phyloP scores from a whole-genome alignment of 805 yeast genomes.

The Barnettozyma botsteinii region DNA sequence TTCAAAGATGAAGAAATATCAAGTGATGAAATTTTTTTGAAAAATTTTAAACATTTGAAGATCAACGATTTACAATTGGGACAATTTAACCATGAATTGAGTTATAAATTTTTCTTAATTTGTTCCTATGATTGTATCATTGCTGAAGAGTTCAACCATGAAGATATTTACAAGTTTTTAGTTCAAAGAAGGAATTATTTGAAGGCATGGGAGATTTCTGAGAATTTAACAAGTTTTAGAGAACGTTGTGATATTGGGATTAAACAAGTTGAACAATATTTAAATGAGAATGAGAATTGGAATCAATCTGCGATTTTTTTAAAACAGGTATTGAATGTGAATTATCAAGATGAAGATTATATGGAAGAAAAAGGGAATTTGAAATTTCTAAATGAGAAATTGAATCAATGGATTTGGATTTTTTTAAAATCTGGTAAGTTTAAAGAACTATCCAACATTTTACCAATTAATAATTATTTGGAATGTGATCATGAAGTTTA shows the following conservation, averaged over 20 bases:
- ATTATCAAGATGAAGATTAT: conserved; percentile 12
- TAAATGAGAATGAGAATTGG: conserved; percentile 46
- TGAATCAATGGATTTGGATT: conserved; percentile 60
- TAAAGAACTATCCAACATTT: conserved; percentile 38
- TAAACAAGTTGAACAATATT: conserved; percentile 38
- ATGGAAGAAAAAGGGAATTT: neutral
- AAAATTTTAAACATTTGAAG: conserved; percentile 52
- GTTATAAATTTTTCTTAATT: conserved; percentile 54
- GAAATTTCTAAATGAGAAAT: conserved; percentile 34
- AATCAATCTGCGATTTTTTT: conserved; percentile 47
- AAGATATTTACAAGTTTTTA: conserved; percentile 74
- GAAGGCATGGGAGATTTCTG: conserved; percentile 79
- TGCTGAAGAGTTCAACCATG: conserved; percentile 62
- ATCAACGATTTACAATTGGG: conserved; percentile 76
- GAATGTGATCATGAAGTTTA: conserved; percentile 33
- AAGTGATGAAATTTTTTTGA: conserved; percentile 71
- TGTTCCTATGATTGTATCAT: conserved; percentile 79
- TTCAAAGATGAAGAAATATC: conserved; percentile 64
- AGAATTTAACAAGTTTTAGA: conserved; percentile 42
- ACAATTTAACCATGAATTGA: conserved; percentile 37
- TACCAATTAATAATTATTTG: conserved; percentile 46
- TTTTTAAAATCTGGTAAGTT: conserved; percentile 46
- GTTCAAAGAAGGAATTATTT: conserved; percentile 44
- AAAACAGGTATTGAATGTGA: conserved; percentile 30
- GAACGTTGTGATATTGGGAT: conserved; percentile 59